Evolutionary conservation across 306 rosid species (phyloP).

Genomic region (Cicer judaicum): DNA sequence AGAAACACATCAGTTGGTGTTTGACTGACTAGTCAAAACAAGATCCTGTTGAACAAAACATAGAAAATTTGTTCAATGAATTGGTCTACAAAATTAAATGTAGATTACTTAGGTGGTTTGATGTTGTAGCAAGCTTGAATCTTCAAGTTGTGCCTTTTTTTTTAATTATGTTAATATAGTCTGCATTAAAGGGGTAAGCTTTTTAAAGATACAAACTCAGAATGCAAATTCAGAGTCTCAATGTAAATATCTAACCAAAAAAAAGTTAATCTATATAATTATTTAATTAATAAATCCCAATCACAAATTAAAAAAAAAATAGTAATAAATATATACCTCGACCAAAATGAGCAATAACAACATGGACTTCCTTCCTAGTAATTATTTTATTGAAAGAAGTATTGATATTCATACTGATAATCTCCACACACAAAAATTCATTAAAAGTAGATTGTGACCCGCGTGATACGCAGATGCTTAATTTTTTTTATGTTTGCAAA

Average conservation of each 20-base stretch:
- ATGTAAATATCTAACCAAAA: background rate
- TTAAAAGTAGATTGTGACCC: too few relatives aligned
- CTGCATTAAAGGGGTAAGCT: slow-evolving; percentile 8
- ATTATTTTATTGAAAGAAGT: too few relatives aligned
- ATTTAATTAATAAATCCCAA: too few relatives aligned
- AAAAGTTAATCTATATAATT: too few relatives aligned
- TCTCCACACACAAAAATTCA: too few relatives aligned
- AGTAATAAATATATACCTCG: too few relatives aligned
- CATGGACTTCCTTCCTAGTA: too few relatives aligned
- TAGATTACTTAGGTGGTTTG: slow-evolving; percentile 47
- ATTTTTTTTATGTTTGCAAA: too few relatives aligned
- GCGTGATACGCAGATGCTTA: too few relatives aligned
- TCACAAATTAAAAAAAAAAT: too few relatives aligned
- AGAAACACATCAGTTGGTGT: slow-evolving; percentile 39
- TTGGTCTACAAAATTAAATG: slow-evolving; percentile 20
- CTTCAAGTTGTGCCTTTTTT: slow-evolving; percentile 2
- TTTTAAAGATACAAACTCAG: slow-evolving; percentile 27
- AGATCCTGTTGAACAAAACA: background rate
- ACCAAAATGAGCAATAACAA: too few relatives aligned
- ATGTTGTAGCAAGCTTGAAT: slow-evolving; percentile 43
- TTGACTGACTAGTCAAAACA: slow-evolving; percentile 40
- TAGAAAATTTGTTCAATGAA: slow-evolving; percentile 31
- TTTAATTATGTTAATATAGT: background rate
- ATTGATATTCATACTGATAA: too few relatives aligned
- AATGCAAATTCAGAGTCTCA: background rate